Evolutionary conservation across 345 rosid genomes (phyloP).

Genomic region (Passiflora organensis): DNA sequence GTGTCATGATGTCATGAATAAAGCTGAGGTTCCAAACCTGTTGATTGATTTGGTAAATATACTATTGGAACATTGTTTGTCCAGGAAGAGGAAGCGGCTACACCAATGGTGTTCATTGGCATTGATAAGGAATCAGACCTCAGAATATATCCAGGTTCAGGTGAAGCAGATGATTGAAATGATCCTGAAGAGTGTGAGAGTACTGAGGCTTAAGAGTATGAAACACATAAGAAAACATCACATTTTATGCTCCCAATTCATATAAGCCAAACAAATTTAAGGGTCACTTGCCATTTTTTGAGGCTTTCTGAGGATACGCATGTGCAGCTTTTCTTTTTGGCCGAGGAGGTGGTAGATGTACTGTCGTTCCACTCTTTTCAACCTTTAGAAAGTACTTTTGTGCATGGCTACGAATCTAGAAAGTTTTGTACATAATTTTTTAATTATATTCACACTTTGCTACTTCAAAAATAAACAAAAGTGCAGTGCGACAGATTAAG

Average conservation of each 20-base stretch:
- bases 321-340: conserved; percentile 91
- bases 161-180: conserved; percentile 41
- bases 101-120: conserved; percentile 32
- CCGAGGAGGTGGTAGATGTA: conserved; percentile 95
- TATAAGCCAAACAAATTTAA: too few species aligned
- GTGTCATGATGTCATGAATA: background rate
- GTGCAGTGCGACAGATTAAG: too few species aligned
- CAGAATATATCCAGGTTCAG: conserved; percentile 41
- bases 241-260: too few species aligned
- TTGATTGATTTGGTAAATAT: conserved; percentile 26
- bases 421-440: background rate
- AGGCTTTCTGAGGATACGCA: conserved; percentile 92
- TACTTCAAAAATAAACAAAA: too few species aligned
- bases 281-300: conserved; percentile 45
- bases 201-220: too few species aligned
- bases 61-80: conserved; percentile 34
- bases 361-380: conserved; percentile 80
- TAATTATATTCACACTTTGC: too few species aligned
- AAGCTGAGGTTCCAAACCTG: conserved; percentile 29
- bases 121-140: conserved; percentile 43
- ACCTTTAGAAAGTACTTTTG: conserved; percentile 90
- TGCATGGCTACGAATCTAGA: conserved; percentile 62
- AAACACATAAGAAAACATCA: too few species aligned
- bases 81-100: conserved; percentile 50
- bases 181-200: conserved; percentile 7